Conservation (phyloP, 495 filamentous ascomycete species). For the Rhypophila decipiens region DNA sequence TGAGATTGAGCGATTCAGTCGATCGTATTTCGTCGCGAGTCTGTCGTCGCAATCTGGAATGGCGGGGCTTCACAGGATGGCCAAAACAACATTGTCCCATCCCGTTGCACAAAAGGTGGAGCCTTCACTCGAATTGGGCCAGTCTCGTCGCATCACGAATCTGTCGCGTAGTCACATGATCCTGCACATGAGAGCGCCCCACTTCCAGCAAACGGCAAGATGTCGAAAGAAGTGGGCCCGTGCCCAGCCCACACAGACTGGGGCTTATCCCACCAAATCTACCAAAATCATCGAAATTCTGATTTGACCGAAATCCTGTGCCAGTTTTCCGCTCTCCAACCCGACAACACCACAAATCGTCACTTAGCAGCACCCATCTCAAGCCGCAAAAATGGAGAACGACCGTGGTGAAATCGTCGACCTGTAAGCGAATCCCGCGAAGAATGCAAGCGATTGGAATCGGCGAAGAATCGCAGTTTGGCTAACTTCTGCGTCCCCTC, state of each 20-base stretch:
- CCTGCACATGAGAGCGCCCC: constrained; percentile 6
- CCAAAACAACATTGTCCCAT: constrained; percentile 5
- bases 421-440: constrained; percentile 53
- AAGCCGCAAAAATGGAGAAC: constrained; percentile 36
- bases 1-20: no score
- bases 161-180: constrained; percentile 22
- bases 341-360: constrained; percentile 22
- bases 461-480: background rate
- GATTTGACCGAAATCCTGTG: constrained; percentile 22
- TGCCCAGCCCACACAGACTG: constrained; percentile 21
- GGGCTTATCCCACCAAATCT: constrained; percentile 26
- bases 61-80: background rate
- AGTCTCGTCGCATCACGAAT: constrained; percentile 2
- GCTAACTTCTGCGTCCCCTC: constrained; percentile 6
- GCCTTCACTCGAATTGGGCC: background rate
- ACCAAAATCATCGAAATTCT: constrained; percentile 25
- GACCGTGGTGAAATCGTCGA: constrained; percentile 87
- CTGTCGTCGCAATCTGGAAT: no score
- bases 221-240: constrained; percentile 13
- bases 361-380: constrained; percentile 19
- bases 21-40: no score
- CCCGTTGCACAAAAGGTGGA: background rate
- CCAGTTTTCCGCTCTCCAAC: constrained; percentile 20
- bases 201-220: background rate
- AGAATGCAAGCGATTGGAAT: background rate